These are phyloP conservation scores for Suillus placidus DNA, from an alignment of 768 basidiomycete species.

Conservation along the genomic window DNA sequence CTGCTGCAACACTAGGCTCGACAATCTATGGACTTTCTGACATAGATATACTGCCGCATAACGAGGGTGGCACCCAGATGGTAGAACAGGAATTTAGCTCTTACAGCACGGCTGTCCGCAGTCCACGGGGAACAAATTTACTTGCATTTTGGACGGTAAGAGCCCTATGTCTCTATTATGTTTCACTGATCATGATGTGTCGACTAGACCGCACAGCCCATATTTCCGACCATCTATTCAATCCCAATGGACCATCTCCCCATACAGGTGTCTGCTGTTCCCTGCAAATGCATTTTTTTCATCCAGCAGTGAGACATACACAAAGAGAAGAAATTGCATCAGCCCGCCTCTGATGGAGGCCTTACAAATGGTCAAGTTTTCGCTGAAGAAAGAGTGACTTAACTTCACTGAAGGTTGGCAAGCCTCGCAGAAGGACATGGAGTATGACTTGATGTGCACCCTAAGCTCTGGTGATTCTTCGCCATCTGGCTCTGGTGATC, in stretches of 20 bases:
- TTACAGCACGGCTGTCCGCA: neutral
- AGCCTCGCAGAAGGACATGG: constrained; percentile 3
- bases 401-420: constrained; percentile 10
- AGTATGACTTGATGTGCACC: neutral
- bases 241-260: constrained; percentile 25
- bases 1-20: neutral
- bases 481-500: too few species aligned
- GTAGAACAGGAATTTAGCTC: neutral
- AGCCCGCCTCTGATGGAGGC: constrained; percentile 8
- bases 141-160: neutral
- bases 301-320: constrained; percentile 16
- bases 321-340: constrained; percentile 1
- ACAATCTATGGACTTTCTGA: neutral
- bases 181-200: neutral
- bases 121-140: neutral
- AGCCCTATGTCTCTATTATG: neutral
- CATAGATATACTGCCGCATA: neutral
- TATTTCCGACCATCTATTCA: constrained; percentile 1
- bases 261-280: constrained; percentile 25
- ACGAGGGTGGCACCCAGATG: neutral
- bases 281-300: constrained; percentile 26
- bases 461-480: too few species aligned
- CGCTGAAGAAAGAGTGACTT: constrained; percentile 10
- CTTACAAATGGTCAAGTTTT: constrained; percentile 24
- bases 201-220: neutral